Percentiles rank a stretch among this genome's conserved stretches.
Conservation (phyloP, 352 stramenopile species). For the Pythium guiyangense region DNA sequence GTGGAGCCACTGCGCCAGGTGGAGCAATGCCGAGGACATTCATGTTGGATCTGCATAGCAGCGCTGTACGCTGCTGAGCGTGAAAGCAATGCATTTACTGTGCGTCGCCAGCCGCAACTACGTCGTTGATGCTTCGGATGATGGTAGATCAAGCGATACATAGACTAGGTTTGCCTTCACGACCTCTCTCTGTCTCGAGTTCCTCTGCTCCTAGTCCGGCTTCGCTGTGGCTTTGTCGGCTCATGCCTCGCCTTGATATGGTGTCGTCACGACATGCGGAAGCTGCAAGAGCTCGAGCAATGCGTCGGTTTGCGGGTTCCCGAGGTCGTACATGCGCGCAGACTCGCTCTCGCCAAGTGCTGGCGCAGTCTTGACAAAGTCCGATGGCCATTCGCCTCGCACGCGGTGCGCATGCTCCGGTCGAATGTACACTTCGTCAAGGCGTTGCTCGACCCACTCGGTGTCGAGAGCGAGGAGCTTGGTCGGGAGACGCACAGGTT, state of each 20-base stretch:
- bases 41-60: no score
- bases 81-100: no score
- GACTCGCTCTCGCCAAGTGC: constrained; percentile 7
- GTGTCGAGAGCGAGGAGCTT: constrained; percentile 35
- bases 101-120: no score
- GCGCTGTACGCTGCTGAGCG: no score
- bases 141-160: no score
- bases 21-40: no score
- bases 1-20: no score
- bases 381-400: constrained; percentile 13
- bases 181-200: no score
- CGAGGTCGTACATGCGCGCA: constrained; percentile 9
- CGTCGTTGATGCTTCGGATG: no score
- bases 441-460: constrained; percentile 23
- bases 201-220: no score
- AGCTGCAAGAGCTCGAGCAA: constrained; percentile 71
- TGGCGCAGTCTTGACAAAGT: constrained; percentile 27
- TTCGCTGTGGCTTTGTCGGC: neutral
- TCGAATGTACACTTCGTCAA: constrained; percentile 1
- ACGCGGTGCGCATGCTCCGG: constrained; percentile 3
- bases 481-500: constrained; percentile 20
- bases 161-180: no score
- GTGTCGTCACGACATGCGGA: constrained; percentile 60
- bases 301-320: constrained; percentile 88
- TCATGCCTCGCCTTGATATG: neutral